phyloP scores from a whole-genome alignment of 1,284 basidiomycete species.

The Cerrena zonata region DNA sequence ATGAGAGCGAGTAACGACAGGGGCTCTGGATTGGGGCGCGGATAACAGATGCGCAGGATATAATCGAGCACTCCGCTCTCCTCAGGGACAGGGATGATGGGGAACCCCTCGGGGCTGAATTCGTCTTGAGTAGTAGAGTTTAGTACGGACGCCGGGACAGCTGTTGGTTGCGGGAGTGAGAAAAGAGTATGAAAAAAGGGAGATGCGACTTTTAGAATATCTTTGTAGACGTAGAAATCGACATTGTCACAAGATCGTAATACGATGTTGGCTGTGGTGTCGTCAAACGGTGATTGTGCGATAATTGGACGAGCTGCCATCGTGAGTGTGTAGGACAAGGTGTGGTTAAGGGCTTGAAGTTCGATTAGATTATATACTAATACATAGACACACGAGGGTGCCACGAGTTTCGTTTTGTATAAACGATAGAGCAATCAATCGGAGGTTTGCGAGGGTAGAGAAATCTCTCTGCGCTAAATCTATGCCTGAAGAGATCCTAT shows the following conservation, averaged over 20 bases:
- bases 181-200: slow-evolving; percentile 19
- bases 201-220: slow-evolving; percentile 16
- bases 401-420: no score
- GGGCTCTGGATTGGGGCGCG: slow-evolving; percentile 6
- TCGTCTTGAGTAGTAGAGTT: no score
- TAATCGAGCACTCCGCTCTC: slow-evolving; percentile 42
- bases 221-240: slow-evolving; percentile 13
- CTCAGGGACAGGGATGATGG: slow-evolving; percentile 26
- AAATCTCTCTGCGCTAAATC: no score
- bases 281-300: slow-evolving; percentile 10
- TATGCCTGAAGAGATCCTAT: no score
- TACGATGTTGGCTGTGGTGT: slow-evolving; percentile 21
- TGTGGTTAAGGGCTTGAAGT: no score
- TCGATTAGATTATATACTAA: no score
- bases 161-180: slow-evolving; percentile 4
- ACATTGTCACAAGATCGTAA: slow-evolving; percentile 19
- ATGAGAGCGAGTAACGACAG: slow-evolving; percentile 2
- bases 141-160: no score
- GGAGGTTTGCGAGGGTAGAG: no score
- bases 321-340: background rate
- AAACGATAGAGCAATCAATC: no score
- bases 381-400: no score
- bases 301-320: background rate
- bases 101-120: background rate
- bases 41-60: slow-evolving; percentile 40